Base-by-base conservation (phyloP, 768 basidiomycete genomes). In the Suillus fuscotomentosus region DNA sequence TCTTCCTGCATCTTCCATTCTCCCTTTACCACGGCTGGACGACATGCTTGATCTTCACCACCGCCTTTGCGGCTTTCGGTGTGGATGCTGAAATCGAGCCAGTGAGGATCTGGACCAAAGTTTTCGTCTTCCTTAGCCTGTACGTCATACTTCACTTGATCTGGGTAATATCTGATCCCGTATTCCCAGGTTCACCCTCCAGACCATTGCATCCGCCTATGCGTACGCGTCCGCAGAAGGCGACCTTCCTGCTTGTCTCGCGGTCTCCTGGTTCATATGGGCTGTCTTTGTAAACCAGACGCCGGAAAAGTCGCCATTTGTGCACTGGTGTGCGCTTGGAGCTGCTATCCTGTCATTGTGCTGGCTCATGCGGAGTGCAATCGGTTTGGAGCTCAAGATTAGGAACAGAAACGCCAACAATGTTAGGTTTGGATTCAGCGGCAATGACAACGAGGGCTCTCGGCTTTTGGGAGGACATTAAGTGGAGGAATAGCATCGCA, bases 1-100 rank as follows among this genome's bases (percentile, higher is more conserved):
- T 88, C 65, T 88, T 89, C 60, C 77, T 91, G n/a, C 88, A 90
- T 71, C 82, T 89, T 13, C 89, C 90, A 5, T 91, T 91, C 79
- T 88, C 84, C 14, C 77, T 90, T 55, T 90, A 84, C 74, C 88
- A 89, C 68, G 88, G 87, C 60, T 86, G 85, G 84, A 79, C 80
- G 14, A 82, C 84, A 67, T 75, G 81, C 47, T 80, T 84, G 68
- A 74, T 87, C 68, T 70, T 87, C 68, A 75, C 86, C 64, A 81
- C 85, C 38, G 85, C 75, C 2, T 88, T 88, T 67, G 84, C 86
- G 65, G 85, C 86, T 2, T 88, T 88, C 66, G 89, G 89, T 47
- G 79, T 81, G 60, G 78, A 88, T 69, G 84, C 86, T 4, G 73
- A 79, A 65, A 80, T 75, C 50, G 77, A 86, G 67, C 76, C 77